Evolutionary conservation across 2,329 filamentous ascomycete species (phyloP), one percentile per base, ranked within the genome.

Genomic region (Colletotrichum salicis): DNA sequence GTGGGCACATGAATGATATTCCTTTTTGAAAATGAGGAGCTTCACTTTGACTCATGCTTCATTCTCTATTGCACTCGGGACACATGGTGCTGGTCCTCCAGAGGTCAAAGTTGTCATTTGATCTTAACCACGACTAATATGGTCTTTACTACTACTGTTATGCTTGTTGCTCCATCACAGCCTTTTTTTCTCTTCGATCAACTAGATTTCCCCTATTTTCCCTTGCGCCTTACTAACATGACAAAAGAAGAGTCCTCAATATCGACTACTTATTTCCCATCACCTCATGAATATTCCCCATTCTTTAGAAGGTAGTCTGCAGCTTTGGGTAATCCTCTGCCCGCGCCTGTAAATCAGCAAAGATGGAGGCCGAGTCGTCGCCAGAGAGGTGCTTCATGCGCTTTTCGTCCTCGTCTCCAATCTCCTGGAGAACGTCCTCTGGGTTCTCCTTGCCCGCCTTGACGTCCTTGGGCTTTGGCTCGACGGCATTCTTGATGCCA

Each of bases 401-500:
- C 69, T 91, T 82, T 73, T 91, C 86, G 75, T 96, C 93, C 78
- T 96, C 93, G 13, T 92, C 87, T 79, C 94, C 93, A 2, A 97
- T 82, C 78, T 91, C 89, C 79, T 95, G 90, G 57, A 97, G 79
- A 76, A 94, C 92, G 74, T 94, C 90, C n/a, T 86, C 83, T 0
- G 92, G 91, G 2, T 90, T 88, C 73, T 91, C 88, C 76, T 92
- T 90, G 19, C 85, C 84, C 6, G 88, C 84, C 76, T 91, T 84
- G 56, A 89, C 82, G 74, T 91, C 90, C 27, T 86, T 83, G 4
- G 86, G 85, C 31, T 87, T 83, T 10, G 84, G 83, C 76, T 91
- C 86, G 0, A 89, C 82, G 0, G 90, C 91, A 71, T 88, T 89
- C 4, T 86, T 83, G 7, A 89, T 77, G 2, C 88, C 88, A 0